A percentile compares a stretch with the other conserved stretches of the same genome.
Evolutionary conservation across 805 yeast species (phyloP).

Genomic region (Lachancea dasiensis): DNA sequence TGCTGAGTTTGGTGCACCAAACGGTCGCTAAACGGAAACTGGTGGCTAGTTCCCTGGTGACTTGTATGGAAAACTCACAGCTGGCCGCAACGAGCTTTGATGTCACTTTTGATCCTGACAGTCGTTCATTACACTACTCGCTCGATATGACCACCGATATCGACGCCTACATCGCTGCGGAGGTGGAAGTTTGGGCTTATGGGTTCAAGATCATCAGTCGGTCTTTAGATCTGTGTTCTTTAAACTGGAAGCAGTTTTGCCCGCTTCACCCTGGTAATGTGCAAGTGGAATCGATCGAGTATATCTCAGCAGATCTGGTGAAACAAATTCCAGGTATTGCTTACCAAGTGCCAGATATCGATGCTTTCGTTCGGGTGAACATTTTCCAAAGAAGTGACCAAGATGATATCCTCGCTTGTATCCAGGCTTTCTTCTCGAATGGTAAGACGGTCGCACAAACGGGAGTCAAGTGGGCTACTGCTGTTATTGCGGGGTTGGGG

Average conservation of each 20-base stretch:
- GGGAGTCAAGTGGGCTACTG: slow-evolving; percentile 91
- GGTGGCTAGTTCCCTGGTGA: slow-evolving; percentile 70
- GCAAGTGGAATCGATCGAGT: slow-evolving; percentile 65
- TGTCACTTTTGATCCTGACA: slow-evolving; percentile 70
- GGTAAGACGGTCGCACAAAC: slow-evolving; percentile 76
- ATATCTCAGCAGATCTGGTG: slow-evolving; percentile 46
- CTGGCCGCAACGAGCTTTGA: slow-evolving; percentile 68
- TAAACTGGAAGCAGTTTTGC: slow-evolving; percentile 80
- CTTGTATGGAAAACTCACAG: slow-evolving; percentile 75
- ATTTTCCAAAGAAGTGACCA: slow-evolving; percentile 35
- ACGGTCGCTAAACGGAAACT: slow-evolving; percentile 34
- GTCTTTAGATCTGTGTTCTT: slow-evolving; percentile 54
- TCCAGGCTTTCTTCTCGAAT: slow-evolving; percentile 68
- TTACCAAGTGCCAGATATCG: slow-evolving; percentile 79
- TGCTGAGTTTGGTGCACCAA: slow-evolving; percentile 2
- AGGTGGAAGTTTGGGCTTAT: slow-evolving; percentile 73
- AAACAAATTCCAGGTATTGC: slow-evolving; percentile 76
- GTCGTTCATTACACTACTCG: slow-evolving; percentile 58
- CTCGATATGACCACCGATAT: slow-evolving; percentile 66
- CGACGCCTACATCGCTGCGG: slow-evolving; percentile 60
- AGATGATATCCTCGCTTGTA: slow-evolving; percentile 54
- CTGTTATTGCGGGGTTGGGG: slow-evolving; percentile 85
- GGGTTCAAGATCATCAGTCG: slow-evolving; percentile 66
- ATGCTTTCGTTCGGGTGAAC: slow-evolving; percentile 62
- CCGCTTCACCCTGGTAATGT: slow-evolving; percentile 80